These are phyloP conservation scores for Niebla homalea DNA, from an alignment of 495 filamentous ascomycete species.

Conservation along the genomic window DNA sequence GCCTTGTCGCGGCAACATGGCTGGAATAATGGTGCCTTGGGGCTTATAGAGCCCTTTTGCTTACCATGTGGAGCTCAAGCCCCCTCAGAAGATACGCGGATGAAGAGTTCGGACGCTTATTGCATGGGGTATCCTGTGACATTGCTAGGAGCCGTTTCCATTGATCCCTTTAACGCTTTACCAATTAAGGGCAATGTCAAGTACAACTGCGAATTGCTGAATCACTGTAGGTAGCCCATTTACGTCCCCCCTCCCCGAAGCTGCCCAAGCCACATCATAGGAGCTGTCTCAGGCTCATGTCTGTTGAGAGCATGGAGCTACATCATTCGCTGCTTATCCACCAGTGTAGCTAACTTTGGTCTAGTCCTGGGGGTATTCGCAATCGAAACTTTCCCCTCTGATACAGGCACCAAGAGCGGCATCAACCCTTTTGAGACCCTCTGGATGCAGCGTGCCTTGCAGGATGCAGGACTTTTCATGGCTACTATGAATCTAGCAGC, in stretches of 20 bases:
- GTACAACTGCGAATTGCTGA: too few species aligned
- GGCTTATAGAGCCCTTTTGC: neutral
- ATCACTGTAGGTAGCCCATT: too few species aligned
- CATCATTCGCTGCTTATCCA: neutral
- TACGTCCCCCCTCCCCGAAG: neutral
- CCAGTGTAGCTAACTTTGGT: neutral
- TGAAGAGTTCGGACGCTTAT: too few species aligned
- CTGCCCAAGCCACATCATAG: neutral
- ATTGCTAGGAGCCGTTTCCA: too few species aligned
- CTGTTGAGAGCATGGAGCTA: neutral
- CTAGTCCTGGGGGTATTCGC: conserved; percentile 1
- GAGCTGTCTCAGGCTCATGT: neutral
- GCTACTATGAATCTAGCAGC: conserved; percentile 3
- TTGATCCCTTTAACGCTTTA: too few species aligned
- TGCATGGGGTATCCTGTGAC: too few species aligned
- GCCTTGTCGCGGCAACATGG: neutral
- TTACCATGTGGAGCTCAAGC: neutral
- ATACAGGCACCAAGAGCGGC: neutral
- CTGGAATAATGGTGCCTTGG: neutral
- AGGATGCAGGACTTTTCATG: conserved; percentile 1
- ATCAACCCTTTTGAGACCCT: neutral
- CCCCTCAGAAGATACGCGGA: too few species aligned
- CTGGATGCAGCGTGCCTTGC: conserved; percentile 5
- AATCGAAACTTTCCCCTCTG: neutral
- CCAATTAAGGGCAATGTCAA: too few species aligned